A percentile compares a stretch with the other conserved stretches of the same genome.
phyloP scores from a whole-genome alignment of 2,329 filamentous ascomycete species.

The Emergomyces orientalis region DNA sequence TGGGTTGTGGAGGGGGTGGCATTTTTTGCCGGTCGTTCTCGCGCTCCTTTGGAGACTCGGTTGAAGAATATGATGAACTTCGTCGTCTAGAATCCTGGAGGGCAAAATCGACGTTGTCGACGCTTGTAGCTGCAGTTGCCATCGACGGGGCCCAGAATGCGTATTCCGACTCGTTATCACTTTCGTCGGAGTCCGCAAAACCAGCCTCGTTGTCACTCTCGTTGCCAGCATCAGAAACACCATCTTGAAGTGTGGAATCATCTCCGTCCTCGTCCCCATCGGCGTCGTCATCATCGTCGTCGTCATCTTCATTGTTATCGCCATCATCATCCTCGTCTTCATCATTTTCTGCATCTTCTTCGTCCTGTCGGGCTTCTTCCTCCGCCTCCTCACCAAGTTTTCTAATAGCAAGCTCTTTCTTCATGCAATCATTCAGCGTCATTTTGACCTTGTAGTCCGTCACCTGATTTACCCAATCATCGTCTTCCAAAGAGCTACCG shows the following conservation, averaged over 20 bases:
- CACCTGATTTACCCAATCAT: slow-evolving; percentile 80
- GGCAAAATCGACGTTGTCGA: slow-evolving; percentile 43
- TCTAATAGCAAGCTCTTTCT: slow-evolving; percentile 81
- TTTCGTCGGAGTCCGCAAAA: slow-evolving; percentile 61
- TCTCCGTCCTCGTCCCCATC: slow-evolving; percentile 51
- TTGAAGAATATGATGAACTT: slow-evolving; percentile 46
- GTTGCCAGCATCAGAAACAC: slow-evolving; percentile 51
- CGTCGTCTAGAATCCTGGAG: slow-evolving; percentile 39
- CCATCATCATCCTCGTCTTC: slow-evolving; percentile 43
- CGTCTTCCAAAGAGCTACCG: slow-evolving; percentile 70
- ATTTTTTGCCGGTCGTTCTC: background rate
- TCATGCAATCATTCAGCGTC: slow-evolving; percentile 80
- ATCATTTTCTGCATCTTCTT: slow-evolving; percentile 53
- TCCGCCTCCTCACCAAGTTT: slow-evolving; percentile 81
- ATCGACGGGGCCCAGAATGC: slow-evolving; percentile 51
- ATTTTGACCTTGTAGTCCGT: slow-evolving; percentile 58
- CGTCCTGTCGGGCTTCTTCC: slow-evolving; percentile 70
- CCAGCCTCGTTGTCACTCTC: slow-evolving; percentile 71
- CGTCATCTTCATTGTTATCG: slow-evolving; percentile 32
- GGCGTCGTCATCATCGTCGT: slow-evolving; percentile 50
- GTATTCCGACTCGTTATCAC: slow-evolving; percentile 54
- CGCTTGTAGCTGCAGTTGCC: slow-evolving; percentile 43
- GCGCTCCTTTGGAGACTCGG: slow-evolving; percentile 39
- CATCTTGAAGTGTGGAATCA: slow-evolving; percentile 43
- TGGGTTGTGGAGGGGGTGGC: slow-evolving; percentile 14